Conservation (phyloP, 352 stramenopile species). For the Phytophthora hibernalis region DNA sequence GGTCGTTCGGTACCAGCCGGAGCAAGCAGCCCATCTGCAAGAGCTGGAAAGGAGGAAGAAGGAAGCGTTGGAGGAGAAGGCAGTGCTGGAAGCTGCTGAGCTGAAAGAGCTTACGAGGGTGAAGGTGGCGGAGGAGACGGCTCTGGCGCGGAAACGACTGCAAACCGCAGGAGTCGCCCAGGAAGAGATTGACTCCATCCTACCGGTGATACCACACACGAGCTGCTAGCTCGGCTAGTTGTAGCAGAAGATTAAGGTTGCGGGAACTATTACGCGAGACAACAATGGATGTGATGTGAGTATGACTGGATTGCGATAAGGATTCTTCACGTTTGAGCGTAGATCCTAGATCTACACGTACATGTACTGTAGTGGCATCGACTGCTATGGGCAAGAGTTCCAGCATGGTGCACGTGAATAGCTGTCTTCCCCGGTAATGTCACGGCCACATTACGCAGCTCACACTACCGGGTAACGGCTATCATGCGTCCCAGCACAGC, state of each 20-base stretch:
- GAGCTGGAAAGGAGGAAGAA: slow-evolving; percentile 27
- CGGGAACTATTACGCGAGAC: no score
- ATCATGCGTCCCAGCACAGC: background rate
- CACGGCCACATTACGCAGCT: no score
- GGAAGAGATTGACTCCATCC: slow-evolving; percentile 34
- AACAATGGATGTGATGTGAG: background rate
- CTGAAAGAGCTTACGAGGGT: slow-evolving; percentile 27
- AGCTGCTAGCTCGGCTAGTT: background rate
- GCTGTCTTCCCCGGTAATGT: no score
- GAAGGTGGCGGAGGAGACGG: slow-evolving; percentile 32
- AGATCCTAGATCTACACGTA: no score
- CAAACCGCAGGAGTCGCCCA: slow-evolving; percentile 28
- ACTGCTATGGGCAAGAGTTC: no score
- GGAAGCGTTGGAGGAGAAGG: slow-evolving; percentile 15
- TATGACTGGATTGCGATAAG: background rate
- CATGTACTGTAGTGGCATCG: no score
- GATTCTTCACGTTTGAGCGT: no score
- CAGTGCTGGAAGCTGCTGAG: slow-evolving; percentile 13
- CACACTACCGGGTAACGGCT: no score
- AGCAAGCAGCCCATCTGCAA: slow-evolving; percentile 10
- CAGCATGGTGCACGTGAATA: no score
- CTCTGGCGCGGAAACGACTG: slow-evolving; percentile 30
- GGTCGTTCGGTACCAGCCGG: slow-evolving; percentile 17
- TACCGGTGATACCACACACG: slow-evolving; percentile 31
- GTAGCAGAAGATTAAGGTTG: no score